phyloP scores from a whole-genome alignment of 768 basidiomycete genomes.

The Rossbeevera mucosa region DNA sequence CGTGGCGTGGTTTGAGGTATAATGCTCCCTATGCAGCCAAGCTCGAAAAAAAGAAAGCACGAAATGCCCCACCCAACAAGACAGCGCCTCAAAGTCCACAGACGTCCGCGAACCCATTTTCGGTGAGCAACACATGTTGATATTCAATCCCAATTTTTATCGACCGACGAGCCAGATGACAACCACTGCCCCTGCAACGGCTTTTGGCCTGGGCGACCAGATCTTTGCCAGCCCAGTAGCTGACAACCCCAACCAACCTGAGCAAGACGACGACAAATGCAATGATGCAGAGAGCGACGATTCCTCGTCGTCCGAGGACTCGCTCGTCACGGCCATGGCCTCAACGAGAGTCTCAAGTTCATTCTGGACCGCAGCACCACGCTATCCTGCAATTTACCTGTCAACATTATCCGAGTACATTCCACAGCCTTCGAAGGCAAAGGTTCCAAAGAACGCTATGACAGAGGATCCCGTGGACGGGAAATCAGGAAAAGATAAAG shows the following conservation, averaged over 20 bases:
- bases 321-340: slow-evolving; percentile 55
- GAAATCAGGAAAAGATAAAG: slow-evolving; percentile 45
- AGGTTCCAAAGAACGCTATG: slow-evolving; percentile 34
- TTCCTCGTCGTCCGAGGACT: slow-evolving; percentile 40
- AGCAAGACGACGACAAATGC: slow-evolving; percentile 19
- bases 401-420: slow-evolving; percentile 74
- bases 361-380: slow-evolving; percentile 61
- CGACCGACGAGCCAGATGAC: slow-evolving; percentile 20
- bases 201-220: slow-evolving; percentile 60
- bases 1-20: slow-evolving; percentile 70
- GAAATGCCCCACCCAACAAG: slow-evolving; percentile 37
- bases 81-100: slow-evolving; percentile 27
- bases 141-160: neutral
- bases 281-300: slow-evolving; percentile 36
- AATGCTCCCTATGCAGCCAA: slow-evolving; percentile 75
- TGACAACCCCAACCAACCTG: slow-evolving; percentile 12
- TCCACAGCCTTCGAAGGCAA: slow-evolving; percentile 50
- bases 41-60: slow-evolving; percentile 52
- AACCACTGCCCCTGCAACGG: slow-evolving; percentile 26
- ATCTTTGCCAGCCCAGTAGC: slow-evolving; percentile 48
- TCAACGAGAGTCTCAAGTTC: slow-evolving; percentile 53
- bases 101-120: slow-evolving; percentile 61
- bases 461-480: slow-evolving; percentile 42
- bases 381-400: slow-evolving; percentile 66
- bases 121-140: slow-evolving; percentile 40